Percentiles rank a stretch among this genome's conserved stretches.
Evolutionary conservation across 257 asterid species (phyloP).

Genomic region (Petunia axillaris): DNA sequence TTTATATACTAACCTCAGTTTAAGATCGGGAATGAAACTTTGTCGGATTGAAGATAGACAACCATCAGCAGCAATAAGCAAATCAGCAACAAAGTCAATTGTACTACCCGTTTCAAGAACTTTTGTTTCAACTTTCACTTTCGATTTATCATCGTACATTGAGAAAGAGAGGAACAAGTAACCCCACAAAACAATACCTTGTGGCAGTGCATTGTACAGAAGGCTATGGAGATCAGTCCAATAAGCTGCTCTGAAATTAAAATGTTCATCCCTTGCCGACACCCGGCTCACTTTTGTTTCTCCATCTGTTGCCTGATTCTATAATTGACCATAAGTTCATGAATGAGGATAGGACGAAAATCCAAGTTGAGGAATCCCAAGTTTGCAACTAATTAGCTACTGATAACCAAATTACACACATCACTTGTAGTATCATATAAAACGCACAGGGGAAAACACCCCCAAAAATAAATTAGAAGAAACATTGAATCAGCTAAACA

Average conservation of each 20-base stretch:
- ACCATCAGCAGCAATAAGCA: conserved; percentile 89
- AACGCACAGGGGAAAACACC: not conserved
- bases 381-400: not conserved
- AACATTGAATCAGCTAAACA: no score
- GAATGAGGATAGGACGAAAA: conserved; percentile 5
- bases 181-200: conserved; percentile 65
- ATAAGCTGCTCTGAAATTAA: conserved; percentile 74
- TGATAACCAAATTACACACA: not conserved
- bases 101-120: conserved; percentile 51
- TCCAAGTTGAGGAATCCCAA: not conserved
- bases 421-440: not conserved
- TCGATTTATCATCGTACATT: conserved; percentile 45
- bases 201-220: conserved; percentile 57
- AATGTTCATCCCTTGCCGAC: conserved; percentile 66
- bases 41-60: conserved; percentile 65
- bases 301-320: conserved; percentile 70
- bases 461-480: no score
- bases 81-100: conserved; percentile 49
- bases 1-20: conserved; percentile 58
- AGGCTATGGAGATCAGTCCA: conserved; percentile 87
- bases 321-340: conserved; percentile 20
- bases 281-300: conserved; percentile 53
- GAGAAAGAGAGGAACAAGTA: conserved; percentile 50
- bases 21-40: conserved; percentile 60
- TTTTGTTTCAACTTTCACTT: conserved; percentile 45